A percentile compares a stretch with the other conserved stretches of the same genome.
phyloP scores from a whole-genome alignment of 169 alveolate species.

The Plasmodium gonderi region DNA sequence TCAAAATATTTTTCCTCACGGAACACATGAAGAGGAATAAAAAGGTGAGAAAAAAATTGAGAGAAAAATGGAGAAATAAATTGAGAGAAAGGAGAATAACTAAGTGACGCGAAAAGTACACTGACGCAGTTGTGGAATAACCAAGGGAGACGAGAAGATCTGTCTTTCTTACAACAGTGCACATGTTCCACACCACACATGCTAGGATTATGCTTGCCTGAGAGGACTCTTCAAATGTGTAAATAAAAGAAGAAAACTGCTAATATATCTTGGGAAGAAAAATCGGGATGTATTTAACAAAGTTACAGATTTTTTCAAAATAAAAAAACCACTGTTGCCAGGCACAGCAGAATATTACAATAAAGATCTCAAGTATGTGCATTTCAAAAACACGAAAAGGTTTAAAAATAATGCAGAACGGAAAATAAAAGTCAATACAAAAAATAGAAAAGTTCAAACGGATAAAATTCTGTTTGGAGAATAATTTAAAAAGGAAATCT shows the following conservation, averaged over 20 bases:
- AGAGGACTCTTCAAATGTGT: constrained; percentile 72
- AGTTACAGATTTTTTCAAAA: constrained; percentile 47
- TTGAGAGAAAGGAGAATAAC: not conserved
- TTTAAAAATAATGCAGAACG: constrained; percentile 62
- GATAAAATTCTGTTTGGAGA: constrained; percentile 59
- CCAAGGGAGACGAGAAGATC: too few species aligned
- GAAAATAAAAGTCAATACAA: constrained; percentile 48
- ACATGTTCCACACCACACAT: not conserved
- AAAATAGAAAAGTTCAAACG: constrained; percentile 55
- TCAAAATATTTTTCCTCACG: constrained; percentile 53
- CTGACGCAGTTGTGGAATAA: too few species aligned
- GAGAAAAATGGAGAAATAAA: not conserved
- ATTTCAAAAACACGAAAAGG: constrained; percentile 62
- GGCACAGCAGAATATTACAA: constrained; percentile 63
- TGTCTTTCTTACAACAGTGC: too few species aligned
- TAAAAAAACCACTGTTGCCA: constrained; percentile 70
- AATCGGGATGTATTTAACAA: constrained; percentile 39
- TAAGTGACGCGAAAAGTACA: too few species aligned
- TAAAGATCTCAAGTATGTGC: constrained; percentile 48
- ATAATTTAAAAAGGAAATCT: not conserved
- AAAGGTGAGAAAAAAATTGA: constrained; percentile 6
- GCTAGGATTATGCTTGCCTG: constrained; percentile 68
- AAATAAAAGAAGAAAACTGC: constrained; percentile 40
- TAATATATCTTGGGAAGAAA: constrained; percentile 47
- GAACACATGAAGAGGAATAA: constrained; percentile 68